Base-by-base conservation (phyloP, 257 asterid genomes). In the Solanum arcanum region DNA sequence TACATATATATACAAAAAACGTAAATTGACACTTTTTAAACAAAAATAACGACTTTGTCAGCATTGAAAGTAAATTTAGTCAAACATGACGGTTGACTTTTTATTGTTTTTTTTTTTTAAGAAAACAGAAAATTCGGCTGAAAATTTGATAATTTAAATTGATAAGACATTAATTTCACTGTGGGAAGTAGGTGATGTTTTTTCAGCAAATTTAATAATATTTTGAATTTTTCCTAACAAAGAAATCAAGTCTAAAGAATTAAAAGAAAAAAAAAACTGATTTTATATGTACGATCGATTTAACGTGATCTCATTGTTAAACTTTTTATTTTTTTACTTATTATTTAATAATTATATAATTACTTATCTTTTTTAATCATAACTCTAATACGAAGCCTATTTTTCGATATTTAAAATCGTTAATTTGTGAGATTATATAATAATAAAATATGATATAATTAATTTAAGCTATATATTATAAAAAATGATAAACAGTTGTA, bases 301-400 rank as follows among this genome's bases (percentile, higher is more conserved):
- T 62, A 11, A 62, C n/a, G 29, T 1, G 70, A 62, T 5, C 1
- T 2, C 0, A 1, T 62, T 62, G 3, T 62, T 62, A 23, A 23
- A 4, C n/a, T 11, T 60, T 60, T 60, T 3, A 4, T 33, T 4
- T 11, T 60, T 60, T 60, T 59, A 0, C 2, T 59, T 49, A 49
- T 49, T 56, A 52, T 18, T 60, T 60, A 21, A 23, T 62, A 62
- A 62, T 52, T 6, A 1, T 16, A 0, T 6, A 9, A 52, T 6
- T 52, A 49, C 0, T 49, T 16, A 49, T 49, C 60, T 60, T 8
- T 60, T 60, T 20, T 8, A 4, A 47, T 1, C 0, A 60, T 60
- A 23, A 60, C 14, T 21, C 3, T 10, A 60, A 0, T 7, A 9
- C 1, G 0, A 60, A 60, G 0, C 0, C 5, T 33, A 33, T 33